Base-by-base conservation (phyloP, 164 flowering plant species). In the Annona squamosa region DNA sequence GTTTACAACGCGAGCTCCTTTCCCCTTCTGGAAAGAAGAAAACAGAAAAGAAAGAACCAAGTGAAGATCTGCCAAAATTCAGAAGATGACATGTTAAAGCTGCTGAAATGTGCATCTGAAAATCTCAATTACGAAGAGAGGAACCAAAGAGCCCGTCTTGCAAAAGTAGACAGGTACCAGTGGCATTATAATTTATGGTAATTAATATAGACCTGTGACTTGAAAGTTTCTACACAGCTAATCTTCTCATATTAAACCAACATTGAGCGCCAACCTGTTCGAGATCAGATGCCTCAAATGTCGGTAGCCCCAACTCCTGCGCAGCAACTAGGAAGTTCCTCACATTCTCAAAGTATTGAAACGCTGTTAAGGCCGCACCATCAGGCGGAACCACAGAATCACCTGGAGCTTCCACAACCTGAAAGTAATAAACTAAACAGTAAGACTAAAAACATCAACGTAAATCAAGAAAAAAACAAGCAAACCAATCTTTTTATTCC, bases 211-310 rank as follows among this genome's bases (percentile, higher is more conserved):
- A 52, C 9, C 59, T 52, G 9, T 26, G 37, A 26, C 37, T 26
- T 26, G 37, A 26, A 26, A 26, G 37, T 26, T 26, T 26, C 37
- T 26, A 26, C 37, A 26, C 37, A 26, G 37, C 37, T 26, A 26
- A 3, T 66, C 43, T 66, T 19, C 3, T 4, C 26, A 9, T 19
- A 18, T 63, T 9, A 44, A 66, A 4, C n/a, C 3, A 59, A 3
- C 45, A 80, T 2, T 69, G 37, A 26, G 37, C 37, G 37, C 90
- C 52, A 73, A 93, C 99, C 85, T 93, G 95, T 75, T 92, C 97
- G 5, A 96, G 84, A 87, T 96, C 99, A 76, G 99, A 96, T 45
- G 92, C 97, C 83, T 96, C 99, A 82, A 96, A 96, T 13, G 87
- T 84, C 19, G 99, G 99, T 81, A 96, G 79, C 61, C 97, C 94